Evolutionary conservation across 2,329 filamentous ascomycete species (phyloP), one percentile per base, ranked within the genome.

Genomic region (Penicillium sp.): DNA sequence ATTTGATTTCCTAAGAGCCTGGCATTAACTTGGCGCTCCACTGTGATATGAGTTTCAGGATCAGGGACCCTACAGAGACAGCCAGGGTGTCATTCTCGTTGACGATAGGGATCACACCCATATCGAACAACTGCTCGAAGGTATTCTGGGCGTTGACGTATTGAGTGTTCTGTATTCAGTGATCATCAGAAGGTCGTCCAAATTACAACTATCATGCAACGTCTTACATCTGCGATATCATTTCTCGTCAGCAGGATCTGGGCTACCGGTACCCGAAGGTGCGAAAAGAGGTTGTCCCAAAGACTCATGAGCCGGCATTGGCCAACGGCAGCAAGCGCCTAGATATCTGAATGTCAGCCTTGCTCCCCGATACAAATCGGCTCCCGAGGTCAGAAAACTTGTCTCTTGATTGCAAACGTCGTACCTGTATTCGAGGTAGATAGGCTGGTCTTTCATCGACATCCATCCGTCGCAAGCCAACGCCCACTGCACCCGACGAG

Each of bases 71-170:
- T 68, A 75, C 72, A 30, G 91, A 87, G 51, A 98, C 93, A 16
- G 90, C 88, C 39, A 98, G 73, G 2, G 93, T 98, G 65, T 98
- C 93, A 67, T 98, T 98, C 70, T 98, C 93, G 59, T 98, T 98
- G 50, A 98, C 93, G 57, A 98, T 96, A 7, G 93, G 93, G 48
- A 98, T 94, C 17, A 97, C 91, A 2, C 90, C 90, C 84, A 96
- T 93, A 57, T 90, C 83, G 13, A 98, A 73, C 32, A 97, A 77
- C 65, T 95, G 88, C 36, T 81, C 79, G 63, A 98, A 87, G 0
- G 93, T 97, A 61, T 95, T 96, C 68, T 96, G 89, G 0, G 93
- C 93, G 71, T 98, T 98, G 49, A 90, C 78, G 64, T 97, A 98
- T 74, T 94, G 86, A 18, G 88, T 91, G 45, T 88, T 83, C 81